Base-by-base conservation (phyloP, 495 filamentous ascomycete species). In the Viridothelium virens region DNA sequence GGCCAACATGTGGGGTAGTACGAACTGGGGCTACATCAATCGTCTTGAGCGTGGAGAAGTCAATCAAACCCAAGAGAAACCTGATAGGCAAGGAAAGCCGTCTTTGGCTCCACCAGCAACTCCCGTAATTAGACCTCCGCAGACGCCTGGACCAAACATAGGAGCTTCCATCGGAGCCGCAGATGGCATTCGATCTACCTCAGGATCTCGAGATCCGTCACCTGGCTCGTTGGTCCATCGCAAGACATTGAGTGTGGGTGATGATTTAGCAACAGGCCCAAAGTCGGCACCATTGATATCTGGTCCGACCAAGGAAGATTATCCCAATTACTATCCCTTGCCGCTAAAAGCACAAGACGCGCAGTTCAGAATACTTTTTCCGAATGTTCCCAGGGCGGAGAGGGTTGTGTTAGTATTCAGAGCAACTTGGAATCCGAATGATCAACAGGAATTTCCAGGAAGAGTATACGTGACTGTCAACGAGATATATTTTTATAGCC, bases 401-500 rank as follows among this genome's bases (percentile, higher is more conserved):
- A 87, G 88, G 70, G 77, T 96, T 6, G 85, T 97, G 7, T 78
- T 97, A 41, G 89, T 91, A 3, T 90, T 91, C 73, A 80, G 87
- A 47, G 87, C 85, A 14, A 87, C 85, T 0, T 90, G 88, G 88
- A 88, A 84, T 68, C 86, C 87, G 2, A 89, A 88, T 71, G 87
- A 90, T 4, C 83, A 85, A 66, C 90, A 91, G 76, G 88, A 91
- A 63, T 89, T 92, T 64, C 89, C 92, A 53, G 95, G 94, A 0
- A 82, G 94, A 64, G 88, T 92, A 31, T 98, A 92, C 74, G 87
- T 96, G 56, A 97, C 95, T 1, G 82, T 86, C 3, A 85, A 85
- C 62, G 87, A 92, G 41, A 84, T 97, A 67, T 97, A 95, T 72
- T 98, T 98, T 74, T 98, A 96, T 78, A 95, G 92, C 63, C 86